Conservation (phyloP, 495 filamentous ascomycete species). For the Neurospora sp. region DNA sequence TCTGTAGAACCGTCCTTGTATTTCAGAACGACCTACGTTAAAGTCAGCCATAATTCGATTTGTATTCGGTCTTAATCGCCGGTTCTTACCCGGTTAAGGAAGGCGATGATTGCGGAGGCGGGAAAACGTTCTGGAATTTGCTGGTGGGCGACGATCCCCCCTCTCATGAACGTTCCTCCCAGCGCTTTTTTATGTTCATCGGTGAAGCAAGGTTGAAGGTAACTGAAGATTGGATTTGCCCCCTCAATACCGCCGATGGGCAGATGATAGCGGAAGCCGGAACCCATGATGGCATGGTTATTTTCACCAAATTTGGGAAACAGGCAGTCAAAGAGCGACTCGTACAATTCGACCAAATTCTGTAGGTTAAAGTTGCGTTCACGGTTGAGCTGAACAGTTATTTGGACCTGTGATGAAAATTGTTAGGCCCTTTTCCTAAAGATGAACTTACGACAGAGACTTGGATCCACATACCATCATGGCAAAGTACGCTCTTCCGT, state of each 20-base stretch:
- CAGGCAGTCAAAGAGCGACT: neutral
- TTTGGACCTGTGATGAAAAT: neutral
- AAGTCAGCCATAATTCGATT: neutral
- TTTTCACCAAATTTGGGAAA: neutral
- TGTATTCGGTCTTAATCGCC: neutral
- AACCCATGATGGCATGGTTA: neutral
- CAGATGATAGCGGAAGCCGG: neutral
- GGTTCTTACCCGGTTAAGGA: neutral
- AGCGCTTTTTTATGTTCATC: neutral
- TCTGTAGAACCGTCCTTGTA: neutral
- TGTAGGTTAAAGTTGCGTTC: neutral
- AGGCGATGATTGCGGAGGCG: neutral
- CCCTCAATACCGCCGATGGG: neutral
- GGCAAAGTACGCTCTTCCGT: neutral
- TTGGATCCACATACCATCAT: neutral
- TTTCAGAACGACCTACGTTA: neutral
- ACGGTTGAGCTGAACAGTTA: neutral
- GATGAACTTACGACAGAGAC: neutral
- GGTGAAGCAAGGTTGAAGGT: neutral
- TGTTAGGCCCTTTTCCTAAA: neutral
- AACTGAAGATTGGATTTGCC: neutral
- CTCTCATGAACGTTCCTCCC: neutral
- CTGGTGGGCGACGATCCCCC: neutral
- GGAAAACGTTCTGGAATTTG: neutral
- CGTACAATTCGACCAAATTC: neutral